Conservation (phyloP, 2,329 filamentous ascomycete species). For the Chlorencoelia australis region DNA sequence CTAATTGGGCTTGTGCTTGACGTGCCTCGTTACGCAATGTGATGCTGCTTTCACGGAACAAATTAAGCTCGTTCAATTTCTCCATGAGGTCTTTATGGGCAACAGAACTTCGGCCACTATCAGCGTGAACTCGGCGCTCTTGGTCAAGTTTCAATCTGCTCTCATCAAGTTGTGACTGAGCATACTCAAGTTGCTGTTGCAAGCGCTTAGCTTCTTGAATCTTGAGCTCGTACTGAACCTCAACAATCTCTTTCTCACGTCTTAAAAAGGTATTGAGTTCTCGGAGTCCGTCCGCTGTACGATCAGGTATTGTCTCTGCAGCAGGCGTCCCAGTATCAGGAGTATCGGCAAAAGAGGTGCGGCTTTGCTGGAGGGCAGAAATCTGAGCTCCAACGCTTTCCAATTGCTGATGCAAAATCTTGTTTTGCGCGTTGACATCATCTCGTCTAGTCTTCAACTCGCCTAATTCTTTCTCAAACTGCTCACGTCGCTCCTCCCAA, state of each 20-base stretch:
- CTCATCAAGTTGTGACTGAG: constrained; percentile 81
- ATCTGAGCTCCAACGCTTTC: constrained; percentile 78
- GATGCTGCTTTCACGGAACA: constrained; percentile 90
- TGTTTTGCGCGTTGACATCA: constrained; percentile 82
- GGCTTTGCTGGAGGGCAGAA: constrained; percentile 65
- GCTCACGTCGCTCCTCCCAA: constrained; percentile 73
- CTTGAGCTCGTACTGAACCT: constrained; percentile 90
- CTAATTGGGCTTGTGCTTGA: constrained; percentile 65
- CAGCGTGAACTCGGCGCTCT: constrained; percentile 67
- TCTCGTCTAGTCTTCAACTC: constrained; percentile 73
- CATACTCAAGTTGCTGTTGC: constrained; percentile 82
- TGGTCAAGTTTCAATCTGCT: constrained; percentile 81
- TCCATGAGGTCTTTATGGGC: constrained; percentile 87
- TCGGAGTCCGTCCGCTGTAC: constrained; percentile 65
- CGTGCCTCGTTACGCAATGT: constrained; percentile 81
- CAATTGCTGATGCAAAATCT: constrained; percentile 78
- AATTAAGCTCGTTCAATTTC: constrained; percentile 88
- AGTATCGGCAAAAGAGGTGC: constrained; percentile 45
- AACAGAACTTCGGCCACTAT: constrained; percentile 61
- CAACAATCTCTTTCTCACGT: constrained; percentile 93
- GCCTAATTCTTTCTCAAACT: constrained; percentile 72
- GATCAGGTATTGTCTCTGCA: constrained; percentile 38
- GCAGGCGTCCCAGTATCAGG: constrained; percentile 32
- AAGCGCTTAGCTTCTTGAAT: constrained; percentile 79
- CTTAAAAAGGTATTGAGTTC: constrained; percentile 88